Base-by-base conservation (phyloP, 495 filamentous ascomycete species). In the Durotheca rogersii region DNA sequence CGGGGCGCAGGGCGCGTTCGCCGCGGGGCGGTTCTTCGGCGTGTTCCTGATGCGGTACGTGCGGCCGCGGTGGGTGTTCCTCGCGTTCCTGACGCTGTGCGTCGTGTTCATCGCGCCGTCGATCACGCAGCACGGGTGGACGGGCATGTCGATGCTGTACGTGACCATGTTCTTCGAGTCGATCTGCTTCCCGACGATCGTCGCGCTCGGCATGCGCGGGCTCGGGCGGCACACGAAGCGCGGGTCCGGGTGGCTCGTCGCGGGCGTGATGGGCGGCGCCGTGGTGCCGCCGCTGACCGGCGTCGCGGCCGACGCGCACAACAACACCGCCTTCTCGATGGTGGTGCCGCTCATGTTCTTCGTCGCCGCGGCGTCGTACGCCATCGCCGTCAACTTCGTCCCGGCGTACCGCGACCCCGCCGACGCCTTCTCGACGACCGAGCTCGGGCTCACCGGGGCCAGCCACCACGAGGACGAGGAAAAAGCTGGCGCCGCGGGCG, bases 221-320 rank as follows among this genome's bases (percentile, higher is more conserved):
- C 75, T 89, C 0, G 85, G 85, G 6, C 72, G 79, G 14, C 84
- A 88, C 68, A 85, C 80, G 30, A 88, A 88, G 73, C 72, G 77
- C 31, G 84, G 84, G 27, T 77, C 77, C 1, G 77, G 75, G 4
- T 78, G 80, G 68, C 67, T 87, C 35, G 78, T 88, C 7, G 80
- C 82, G 1, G 77, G 76, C 21, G 78, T 88, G 23, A 79, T 70
- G 36, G 84, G 84, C 39, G 84, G 84, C 19, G 82, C 81, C 23
- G 73, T 81, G 9, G 79, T 88, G 48, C 84, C 83, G 1, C 76
- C 84, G 0, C 74, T 86, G 54, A 77, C 79, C 19, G 84, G 82
- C 9, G 72, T 71, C 4, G 80, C 81, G 3, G 78, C 79, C 10
- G 80, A 84, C 21, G 9, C 38, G 12, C 59, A 51, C 38, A 52